Conservation (phyloP, 768 basidiomycete genomes). For the Collybia sordida region DNA sequence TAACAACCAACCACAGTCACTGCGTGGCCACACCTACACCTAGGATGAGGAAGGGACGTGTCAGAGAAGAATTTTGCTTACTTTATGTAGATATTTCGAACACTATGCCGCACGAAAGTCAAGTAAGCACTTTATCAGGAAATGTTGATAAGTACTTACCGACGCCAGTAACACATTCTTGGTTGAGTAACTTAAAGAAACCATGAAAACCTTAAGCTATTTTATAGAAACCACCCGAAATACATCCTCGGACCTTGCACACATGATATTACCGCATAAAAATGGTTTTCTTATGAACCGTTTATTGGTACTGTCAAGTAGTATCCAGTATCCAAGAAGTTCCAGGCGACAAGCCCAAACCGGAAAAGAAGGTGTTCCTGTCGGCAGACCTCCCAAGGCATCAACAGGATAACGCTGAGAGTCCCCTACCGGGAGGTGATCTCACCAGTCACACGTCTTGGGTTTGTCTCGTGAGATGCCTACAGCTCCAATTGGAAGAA, state of each 20-base stretch:
- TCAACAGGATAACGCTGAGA: conserved; percentile 3
- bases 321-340: conserved; percentile 7
- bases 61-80: conserved; percentile 24
- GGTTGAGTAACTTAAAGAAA: conserved; percentile 12
- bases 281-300: background rate
- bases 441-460: conserved; percentile 12
- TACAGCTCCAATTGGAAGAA: background rate
- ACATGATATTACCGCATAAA: conserved; percentile 17
- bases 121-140: conserved; percentile 18
- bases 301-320: conserved; percentile 8
- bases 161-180: conserved; percentile 60
- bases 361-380: conserved; percentile 14
- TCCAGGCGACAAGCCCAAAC: conserved; percentile 11
- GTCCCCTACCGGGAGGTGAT: conserved; percentile 3
- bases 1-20: conserved; percentile 41
- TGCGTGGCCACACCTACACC: conserved; percentile 52
- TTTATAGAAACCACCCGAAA: conserved; percentile 22
- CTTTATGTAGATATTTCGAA: conserved; percentile 54
- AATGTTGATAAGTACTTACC: conserved; percentile 35
- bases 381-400: conserved; percentile 9
- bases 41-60: conserved; percentile 9
- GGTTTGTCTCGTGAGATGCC: conserved; percentile 15
- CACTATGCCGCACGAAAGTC: conserved; percentile 32
- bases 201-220: conserved; percentile 8
- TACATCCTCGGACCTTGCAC: conserved; percentile 15